These are phyloP conservation scores for Spizellomyces punctatus DNA, from an alignment of 192 early-diverging fungal genomes.

Conservation along the genomic window DNA sequence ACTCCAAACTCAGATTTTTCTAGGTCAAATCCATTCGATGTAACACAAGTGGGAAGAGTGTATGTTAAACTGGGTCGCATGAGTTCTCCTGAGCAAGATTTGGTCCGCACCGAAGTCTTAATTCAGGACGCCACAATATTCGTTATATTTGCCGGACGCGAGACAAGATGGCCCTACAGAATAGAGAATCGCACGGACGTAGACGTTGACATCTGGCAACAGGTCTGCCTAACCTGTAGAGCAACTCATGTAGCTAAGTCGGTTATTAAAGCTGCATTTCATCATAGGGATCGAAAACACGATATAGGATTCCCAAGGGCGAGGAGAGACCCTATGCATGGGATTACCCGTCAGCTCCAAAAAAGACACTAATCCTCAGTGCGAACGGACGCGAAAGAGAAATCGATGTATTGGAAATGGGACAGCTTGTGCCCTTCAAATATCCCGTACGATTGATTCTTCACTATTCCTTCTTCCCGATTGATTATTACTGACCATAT, in stretches of 20 bases:
- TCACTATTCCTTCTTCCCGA: not conserved
- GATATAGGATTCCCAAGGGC: slow-evolving; percentile 55
- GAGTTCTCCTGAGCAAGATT: slow-evolving; percentile 59
- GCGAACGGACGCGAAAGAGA: slow-evolving; percentile 76
- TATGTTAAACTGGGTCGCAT: slow-evolving; percentile 74
- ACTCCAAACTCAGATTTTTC: not conserved
- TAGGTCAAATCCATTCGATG: slow-evolving; percentile 70
- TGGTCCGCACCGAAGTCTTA: slow-evolving; percentile 81
- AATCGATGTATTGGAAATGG: slow-evolving; percentile 89
- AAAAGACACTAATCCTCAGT: slow-evolving; percentile 74
- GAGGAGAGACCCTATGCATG: slow-evolving; percentile 80
- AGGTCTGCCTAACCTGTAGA: slow-evolving; percentile 41
- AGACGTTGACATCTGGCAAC: slow-evolving; percentile 81
- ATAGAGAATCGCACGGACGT: slow-evolving; percentile 76
- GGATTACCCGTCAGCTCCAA: slow-evolving; percentile 78
- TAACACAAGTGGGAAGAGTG: slow-evolving; percentile 84
- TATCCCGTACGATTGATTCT: slow-evolving; percentile 58
- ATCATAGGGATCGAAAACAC: slow-evolving; percentile 38
- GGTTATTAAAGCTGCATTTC: not conserved
- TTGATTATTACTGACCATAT: not conserved
- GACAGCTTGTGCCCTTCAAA: slow-evolving; percentile 80
- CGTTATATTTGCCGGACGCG: slow-evolving; percentile 76
- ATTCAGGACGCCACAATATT: slow-evolving; percentile 91
- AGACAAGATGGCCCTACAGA: slow-evolving; percentile 84
- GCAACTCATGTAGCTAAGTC: not conserved